These are phyloP conservation scores for Syzygium oleosum DNA, from an alignment of 345 rosid species.

Conservation along the genomic window DNA sequence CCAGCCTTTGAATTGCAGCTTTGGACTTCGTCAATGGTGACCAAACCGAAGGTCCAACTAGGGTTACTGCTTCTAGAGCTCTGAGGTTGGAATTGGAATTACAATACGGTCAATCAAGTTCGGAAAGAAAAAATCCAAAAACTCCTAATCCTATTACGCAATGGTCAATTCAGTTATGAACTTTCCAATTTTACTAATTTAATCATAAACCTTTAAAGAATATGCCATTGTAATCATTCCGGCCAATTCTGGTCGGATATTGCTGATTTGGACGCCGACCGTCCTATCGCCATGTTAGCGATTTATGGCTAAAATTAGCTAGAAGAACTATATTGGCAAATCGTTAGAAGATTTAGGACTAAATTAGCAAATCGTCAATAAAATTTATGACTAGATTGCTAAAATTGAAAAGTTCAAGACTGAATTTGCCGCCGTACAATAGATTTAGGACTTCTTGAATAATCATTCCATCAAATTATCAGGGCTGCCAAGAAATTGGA, in stretches of 20 bases:
- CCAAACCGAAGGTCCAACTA: not conserved
- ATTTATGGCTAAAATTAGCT: not conserved
- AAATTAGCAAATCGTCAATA: too few relatives aligned
- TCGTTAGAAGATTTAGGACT: not conserved
- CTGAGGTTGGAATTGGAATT: not conserved
- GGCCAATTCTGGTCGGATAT: fast-evolving
- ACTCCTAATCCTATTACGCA: fast-evolving
- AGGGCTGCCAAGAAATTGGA: not conserved
- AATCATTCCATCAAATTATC: not conserved
- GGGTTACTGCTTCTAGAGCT: not conserved
- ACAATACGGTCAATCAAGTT: not conserved
- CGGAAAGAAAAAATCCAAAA: not conserved
- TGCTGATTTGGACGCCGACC: fast-evolving
- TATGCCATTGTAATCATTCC: fast-evolving
- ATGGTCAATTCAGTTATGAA: fast-evolving
- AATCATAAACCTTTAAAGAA: not conserved
- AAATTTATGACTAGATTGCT: too few relatives aligned
- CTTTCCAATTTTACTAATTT: not conserved
- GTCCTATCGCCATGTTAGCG: fast-evolving
- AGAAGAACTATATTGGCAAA: fast-evolving
- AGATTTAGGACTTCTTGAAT: not conserved
- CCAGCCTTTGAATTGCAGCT: not conserved
- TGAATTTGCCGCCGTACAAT: too few relatives aligned
- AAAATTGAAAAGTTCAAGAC: too few relatives aligned
- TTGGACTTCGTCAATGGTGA: not conserved